Percentiles rank a stretch among this genome's conserved stretches.
These are phyloP conservation scores for Diaporthe velutina DNA, from an alignment of 2,329 filamentous ascomycete genomes.

Conservation along the genomic window DNA sequence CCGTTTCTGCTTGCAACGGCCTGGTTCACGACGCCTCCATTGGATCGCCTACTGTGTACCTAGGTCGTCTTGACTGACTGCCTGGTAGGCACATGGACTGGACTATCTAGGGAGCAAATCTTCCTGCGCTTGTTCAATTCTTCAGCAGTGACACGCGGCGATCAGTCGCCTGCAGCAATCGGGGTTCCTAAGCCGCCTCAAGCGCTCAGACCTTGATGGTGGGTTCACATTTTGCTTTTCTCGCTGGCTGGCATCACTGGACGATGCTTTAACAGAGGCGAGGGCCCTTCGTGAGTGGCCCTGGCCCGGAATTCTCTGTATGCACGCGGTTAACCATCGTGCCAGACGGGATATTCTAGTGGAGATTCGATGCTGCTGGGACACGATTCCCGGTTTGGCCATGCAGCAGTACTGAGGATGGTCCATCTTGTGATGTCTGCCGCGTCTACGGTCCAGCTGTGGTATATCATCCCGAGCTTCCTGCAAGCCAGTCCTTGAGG, in stretches of 20 bases:
- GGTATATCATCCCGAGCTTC: constrained; percentile 8
- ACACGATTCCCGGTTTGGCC: neutral
- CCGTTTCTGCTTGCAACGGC: constrained; percentile 17
- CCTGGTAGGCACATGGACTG: neutral
- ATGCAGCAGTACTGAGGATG: constrained; percentile 1
- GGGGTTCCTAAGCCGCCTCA: neutral
- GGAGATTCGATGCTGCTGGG: neutral
- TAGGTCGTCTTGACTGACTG: neutral
- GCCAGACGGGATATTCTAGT: neutral
- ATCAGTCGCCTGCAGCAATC: constrained; percentile 14
- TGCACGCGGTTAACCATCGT: neutral
- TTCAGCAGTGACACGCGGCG: constrained; percentile 9
- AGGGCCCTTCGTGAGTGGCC: neutral
- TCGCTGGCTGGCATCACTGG: neutral
- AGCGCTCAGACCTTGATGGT: constrained; percentile 16
- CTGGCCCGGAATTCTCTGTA: neutral
- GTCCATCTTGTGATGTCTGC: neutral
- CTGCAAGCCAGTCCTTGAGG: neutral
- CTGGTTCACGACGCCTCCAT: constrained; percentile 5
- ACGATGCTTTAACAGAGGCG: neutral
- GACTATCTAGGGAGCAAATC: neutral
- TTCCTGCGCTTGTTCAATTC: neutral
- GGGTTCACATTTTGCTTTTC: constrained; percentile 22
- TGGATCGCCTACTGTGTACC: neutral
- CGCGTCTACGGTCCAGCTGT: neutral